Evolutionary conservation across 1,284 basidiomycete species (phyloP), one percentile per base, ranked within the genome.

Genomic region (Sanghuangporus weigelae): DNA sequence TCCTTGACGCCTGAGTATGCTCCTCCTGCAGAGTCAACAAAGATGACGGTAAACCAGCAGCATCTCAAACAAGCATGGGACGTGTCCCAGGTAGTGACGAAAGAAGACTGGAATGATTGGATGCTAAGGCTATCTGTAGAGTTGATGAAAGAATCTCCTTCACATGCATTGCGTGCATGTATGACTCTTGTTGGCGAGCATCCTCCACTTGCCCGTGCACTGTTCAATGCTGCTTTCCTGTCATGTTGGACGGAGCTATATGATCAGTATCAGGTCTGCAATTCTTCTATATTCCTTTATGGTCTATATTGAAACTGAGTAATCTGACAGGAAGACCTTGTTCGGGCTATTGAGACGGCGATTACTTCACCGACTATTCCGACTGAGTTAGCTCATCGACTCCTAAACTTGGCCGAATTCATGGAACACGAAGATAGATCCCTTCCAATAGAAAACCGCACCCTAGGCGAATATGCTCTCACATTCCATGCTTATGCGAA

Each of bases 361-460:
- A 91, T 99, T 68, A 93, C 90, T 66, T 94, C 81, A 2, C 79
- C 83, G 11, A 85, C 82, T 3, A 88, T 94, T 2, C 94, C 96
- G 0, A 84, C 93, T 3, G 96, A 98, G 62, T 84, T 99, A 38
- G 93, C 97, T n/a, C 94, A 98, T 73, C 87, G 93, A 55, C 80
- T 99, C 36, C 84, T 99, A 66, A 96, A 96, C 74, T 82, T 99
- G n/a, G 95, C 96, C 7, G 97, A 99, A 75, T 99, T 99, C 74
- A 98, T 99, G 93, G 97, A 99, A 76, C 97, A 98, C 71, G 96
- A 99, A 75, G 97, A 99, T 74, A 98, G 98, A 73, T 85, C 93
- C 1, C 80, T 99, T 1, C 95, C 95, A 0, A 98, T 99, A 69
- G 95, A 98, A 70, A 90, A 96, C 68, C 87, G 93, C 58, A 92